Evolutionary conservation across 179 eudicot species (phyloP), one percentile per base, ranked within the genome.

Genomic region (Spergularia azorica): DNA sequence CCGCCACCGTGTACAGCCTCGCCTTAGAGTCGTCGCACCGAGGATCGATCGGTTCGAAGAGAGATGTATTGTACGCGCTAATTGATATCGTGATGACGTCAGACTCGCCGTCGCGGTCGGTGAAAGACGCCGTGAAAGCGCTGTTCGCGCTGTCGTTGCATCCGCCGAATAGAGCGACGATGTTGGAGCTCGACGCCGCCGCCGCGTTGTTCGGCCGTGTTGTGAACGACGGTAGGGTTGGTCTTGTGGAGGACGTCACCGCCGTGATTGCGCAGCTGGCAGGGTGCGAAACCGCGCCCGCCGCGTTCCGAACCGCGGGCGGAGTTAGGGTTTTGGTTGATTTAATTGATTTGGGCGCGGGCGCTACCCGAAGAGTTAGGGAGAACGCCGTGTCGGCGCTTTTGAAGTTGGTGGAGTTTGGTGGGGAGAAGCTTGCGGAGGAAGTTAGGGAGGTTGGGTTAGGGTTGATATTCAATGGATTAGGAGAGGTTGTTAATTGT

Each of bases 181-280:
- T 90, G 71, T 84, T 93, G 38, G 91, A 85, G 20, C 82, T 95
- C 1, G 97, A 92, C 67, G 92, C 83, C 0, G 85, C 83, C 0
- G 83, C 83, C 46, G 85, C 87, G 13, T 60, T 95, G 43, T 91
- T 95, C 71, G 70, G 88, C 3, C 17, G 91, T 61, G 86, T 91
- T 56, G 85, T 88, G 38, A 81, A 81, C 52, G 98, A 88, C 17
- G 89, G 89, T 36, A 70, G 97, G n/a, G 81, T 83, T 15, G 97
- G 92, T 36, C 26, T 88, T 10, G 79, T 88, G 13, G 97, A 93
- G 84, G 98, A 93, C 63, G 89, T 88, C 0, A 89, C 95, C 6
- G 97, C 98, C 11, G 98, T 93, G 71, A 86, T 93, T 18, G 97
- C 92, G 1, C 98, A 93, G 59, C 26, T 93, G 1, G 89, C 97